Evolutionary conservation across 345 rosid species (phyloP), one percentile per base, ranked within the genome.

Genomic region (Rhodomyrtus tomentosa): DNA sequence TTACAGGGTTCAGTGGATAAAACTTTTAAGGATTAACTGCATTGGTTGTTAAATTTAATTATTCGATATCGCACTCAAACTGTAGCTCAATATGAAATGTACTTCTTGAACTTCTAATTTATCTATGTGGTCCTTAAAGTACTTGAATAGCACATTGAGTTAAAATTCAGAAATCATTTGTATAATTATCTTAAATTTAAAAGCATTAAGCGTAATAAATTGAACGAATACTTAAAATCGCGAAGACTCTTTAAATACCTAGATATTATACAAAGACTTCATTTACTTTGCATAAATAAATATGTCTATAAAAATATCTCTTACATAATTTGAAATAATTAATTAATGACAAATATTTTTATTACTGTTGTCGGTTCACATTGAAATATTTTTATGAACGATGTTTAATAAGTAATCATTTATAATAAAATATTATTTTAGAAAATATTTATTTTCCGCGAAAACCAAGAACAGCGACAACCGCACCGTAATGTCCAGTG

Each of bases 231-330:
- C 74, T 16, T 15, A 29, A 62, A 32, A 62, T 29, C 20, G 7
- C 7, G 5, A 1, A 15, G 10, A 7, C 22, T 3, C 22, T 24
- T 32, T 27, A 59, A 59, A 27, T 14, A 59, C 10, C 18, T 27
- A 14, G 21, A 59, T 8, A 15, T 15, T 4, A 6, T 59, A 1
- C 4, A 1, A 29, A 59, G 6, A 15, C 21, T 15, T 0, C 0
- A 0, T 7, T 59, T 29, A 7, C 7, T 8, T 59, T 3, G 10
- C 5, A 29, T 59, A 27, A 7, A 27, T 27, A 59, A 58, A 58
- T 58, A 0, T 27, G 7, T 27, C 27, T 4, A 3, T 14, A 14
- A 59, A n/a, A 29, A 1, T 21, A 14, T 58, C 1, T 2, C 0
- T 27, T 15, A 10, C 15, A 29, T 54, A 3, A 7, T 9, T 21